Evolutionary conservation across 2,329 filamentous ascomycete genomes (phyloP), one percentile per base, ranked within the genome.

Genomic region (Cercospora zeina): DNA sequence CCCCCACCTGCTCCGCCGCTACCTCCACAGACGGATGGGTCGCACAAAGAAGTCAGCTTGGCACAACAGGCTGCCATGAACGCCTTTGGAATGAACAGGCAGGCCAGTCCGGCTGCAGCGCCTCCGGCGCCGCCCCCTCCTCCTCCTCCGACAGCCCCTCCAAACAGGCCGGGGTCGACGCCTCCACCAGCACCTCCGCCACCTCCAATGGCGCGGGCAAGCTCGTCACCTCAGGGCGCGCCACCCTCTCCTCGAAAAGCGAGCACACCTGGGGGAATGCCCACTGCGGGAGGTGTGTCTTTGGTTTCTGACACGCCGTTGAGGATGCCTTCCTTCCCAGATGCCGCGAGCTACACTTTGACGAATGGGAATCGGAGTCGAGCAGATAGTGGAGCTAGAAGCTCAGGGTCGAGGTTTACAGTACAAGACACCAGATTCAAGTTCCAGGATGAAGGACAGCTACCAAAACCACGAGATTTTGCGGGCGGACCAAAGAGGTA

Each of bases 401-500:
- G 58, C 56, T 31, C 53, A 47, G 54, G 64, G 45, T 33, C 62
- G 70, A 57, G 54, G 65, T 76, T 33, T 78, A 49, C 58, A 4
- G 64, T 70, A 30, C 67, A 69, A 65, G 95, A 97, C 75, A 76
- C 82, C 58, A 83, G 93, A 68, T 99, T 92, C 87, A 89, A 88
- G 67, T 99, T 97, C 73, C 89, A 93, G 69, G 85, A 88, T 51
- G 93, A 97, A 70, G 84, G 82, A 36, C 82, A 90, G 69, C 82
- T 97, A 51, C 93, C 95, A 0, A 93, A 92, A 70, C 93, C 93
- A 21, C 83, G 93, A 71, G 87, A 89, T 1, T 97, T 96, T 72
- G 78, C 82, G 1, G 89, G 89, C n/a, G 86, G 85, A 3, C 78
- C 83, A 19, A 92, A 89, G 74, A 87, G 86, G 74, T 99, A 97